These are phyloP conservation scores for Brettanomyces anomalus DNA, from an alignment of 805 yeast species.

Conservation along the genomic window DNA sequence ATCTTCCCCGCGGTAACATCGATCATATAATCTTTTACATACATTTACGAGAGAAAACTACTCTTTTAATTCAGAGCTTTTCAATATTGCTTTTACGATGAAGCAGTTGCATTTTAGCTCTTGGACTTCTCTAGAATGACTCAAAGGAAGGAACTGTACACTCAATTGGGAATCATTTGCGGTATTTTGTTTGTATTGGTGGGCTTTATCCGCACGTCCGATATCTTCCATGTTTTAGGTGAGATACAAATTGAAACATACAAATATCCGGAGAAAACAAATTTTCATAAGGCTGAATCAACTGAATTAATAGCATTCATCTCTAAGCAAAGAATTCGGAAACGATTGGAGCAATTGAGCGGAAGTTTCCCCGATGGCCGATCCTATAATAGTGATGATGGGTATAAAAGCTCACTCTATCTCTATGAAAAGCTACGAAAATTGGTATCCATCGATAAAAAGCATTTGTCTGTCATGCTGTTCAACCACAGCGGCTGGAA, in stretches of 20 bases:
- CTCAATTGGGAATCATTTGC: background rate
- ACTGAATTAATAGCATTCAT: constrained; percentile 10
- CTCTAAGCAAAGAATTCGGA: constrained; percentile 1
- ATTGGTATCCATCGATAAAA: constrained; percentile 17
- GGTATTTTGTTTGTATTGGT: background rate
- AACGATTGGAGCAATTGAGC: constrained; percentile 4
- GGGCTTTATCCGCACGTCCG: constrained; percentile 1
- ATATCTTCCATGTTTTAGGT: constrained; percentile 1
- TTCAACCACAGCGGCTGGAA: constrained; percentile 60
- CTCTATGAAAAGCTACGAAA: constrained; percentile 37
- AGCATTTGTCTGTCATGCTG: constrained; percentile 31
- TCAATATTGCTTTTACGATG: too few relatives aligned
- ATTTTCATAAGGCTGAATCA: constrained; percentile 29
- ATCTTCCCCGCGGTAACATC: too few relatives aligned
- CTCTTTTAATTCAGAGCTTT: too few relatives aligned
- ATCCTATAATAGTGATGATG: constrained; percentile 66
- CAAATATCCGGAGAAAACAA: constrained; percentile 42
- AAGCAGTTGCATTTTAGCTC: too few relatives aligned
- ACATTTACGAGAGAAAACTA: too few relatives aligned
- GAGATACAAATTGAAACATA: constrained; percentile 19
- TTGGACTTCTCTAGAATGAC: too few relatives aligned
- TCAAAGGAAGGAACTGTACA: background rate
- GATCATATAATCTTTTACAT: too few relatives aligned
- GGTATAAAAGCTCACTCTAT: constrained; percentile 67
- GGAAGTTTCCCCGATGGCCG: constrained; percentile 39